A percentile compares a stretch with the other conserved stretches of the same genome.
Evolutionary conservation across 108 stramenopile genomes (phyloP).

Genomic region (Cyclotella choctawhatcheeana): DNA sequence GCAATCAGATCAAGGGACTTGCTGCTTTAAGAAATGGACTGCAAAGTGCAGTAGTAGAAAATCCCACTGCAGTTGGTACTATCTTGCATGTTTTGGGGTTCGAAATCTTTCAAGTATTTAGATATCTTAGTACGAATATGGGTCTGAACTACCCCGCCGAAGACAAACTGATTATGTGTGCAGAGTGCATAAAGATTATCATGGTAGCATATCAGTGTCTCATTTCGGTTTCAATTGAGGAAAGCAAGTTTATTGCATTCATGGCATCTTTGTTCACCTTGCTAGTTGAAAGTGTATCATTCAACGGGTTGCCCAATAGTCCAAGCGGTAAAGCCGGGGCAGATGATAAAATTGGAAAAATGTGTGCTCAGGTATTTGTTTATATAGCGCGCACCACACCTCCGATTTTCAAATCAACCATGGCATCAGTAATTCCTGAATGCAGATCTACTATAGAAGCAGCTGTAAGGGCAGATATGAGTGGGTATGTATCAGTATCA

Average conservation of each 20-base stretch:
- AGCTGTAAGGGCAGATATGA: constrained; percentile 89
- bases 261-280: constrained; percentile 63
- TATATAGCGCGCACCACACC: constrained; percentile 73
- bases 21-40: constrained; percentile 48
- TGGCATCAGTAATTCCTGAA: constrained; percentile 55
- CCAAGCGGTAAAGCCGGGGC: constrained; percentile 51
- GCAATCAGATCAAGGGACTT: constrained; percentile 48
- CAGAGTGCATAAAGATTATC: constrained; percentile 71
- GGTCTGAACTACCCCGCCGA: constrained; percentile 21
- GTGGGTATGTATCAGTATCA: constrained; percentile 63
- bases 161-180: constrained; percentile 55
- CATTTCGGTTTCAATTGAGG: constrained; percentile 39
- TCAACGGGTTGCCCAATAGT: constrained; percentile 86
- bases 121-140: constrained; percentile 59
- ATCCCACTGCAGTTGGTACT: constrained; percentile 42
- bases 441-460: constrained; percentile 72
- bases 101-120: constrained; percentile 64
- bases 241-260: constrained; percentile 57
- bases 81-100: constrained; percentile 55
- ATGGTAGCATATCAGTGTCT: constrained; percentile 77
- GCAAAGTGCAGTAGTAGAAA: constrained; percentile 38
- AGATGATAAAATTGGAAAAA: constrained; percentile 60
- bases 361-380: constrained; percentile 81
- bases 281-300: constrained; percentile 64
- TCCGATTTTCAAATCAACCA: constrained; percentile 68